These are phyloP conservation scores for Macaranga tanarius DNA, from an alignment of 441 rosid genomes.

Conservation along the genomic window DNA sequence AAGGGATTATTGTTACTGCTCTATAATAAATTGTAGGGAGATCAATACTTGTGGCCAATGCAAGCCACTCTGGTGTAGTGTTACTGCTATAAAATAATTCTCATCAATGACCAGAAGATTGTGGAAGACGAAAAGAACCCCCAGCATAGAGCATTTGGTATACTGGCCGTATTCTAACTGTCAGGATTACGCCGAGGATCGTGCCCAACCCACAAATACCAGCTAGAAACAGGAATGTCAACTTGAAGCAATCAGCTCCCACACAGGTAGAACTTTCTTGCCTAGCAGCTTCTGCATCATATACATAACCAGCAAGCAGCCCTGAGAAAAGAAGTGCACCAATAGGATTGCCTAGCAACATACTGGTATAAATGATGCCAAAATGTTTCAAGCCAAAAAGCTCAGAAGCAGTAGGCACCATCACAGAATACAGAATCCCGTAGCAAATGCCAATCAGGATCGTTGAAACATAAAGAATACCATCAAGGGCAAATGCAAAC, in stretches of 20 bases:
- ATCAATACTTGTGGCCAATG: background rate
- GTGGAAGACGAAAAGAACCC: constrained; percentile 70
- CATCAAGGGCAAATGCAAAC: constrained; percentile 51
- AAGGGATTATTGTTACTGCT: background rate
- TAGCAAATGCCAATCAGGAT: constrained; percentile 68
- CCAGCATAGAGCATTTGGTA: constrained; percentile 80
- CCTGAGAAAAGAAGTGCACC: constrained; percentile 91
- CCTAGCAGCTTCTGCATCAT: constrained; percentile 77
- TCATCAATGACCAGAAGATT: constrained; percentile 40
- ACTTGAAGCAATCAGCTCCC: constrained; percentile 68
- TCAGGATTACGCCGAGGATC: constrained; percentile 58
- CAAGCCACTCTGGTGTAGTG: background rate
- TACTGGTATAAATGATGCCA: constrained; percentile 76
- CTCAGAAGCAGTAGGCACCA: constrained; percentile 85
- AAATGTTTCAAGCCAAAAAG: constrained; percentile 88
- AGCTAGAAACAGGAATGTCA: constrained; percentile 72
- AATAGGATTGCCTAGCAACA: constrained; percentile 73
- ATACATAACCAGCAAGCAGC: constrained; percentile 67
- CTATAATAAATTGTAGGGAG: no score
- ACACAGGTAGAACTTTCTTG: constrained; percentile 76
- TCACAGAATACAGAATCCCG: constrained; percentile 65
- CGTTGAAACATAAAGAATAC: constrained; percentile 65
- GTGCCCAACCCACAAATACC: constrained; percentile 69
- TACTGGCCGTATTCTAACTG: constrained; percentile 69
- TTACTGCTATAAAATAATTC: background rate